A percentile compares a stretch with the other conserved stretches of the same genome.
phyloP scores from a whole-genome alignment of 1,139 yeast species.

The Taiozyma sp. region DNA sequence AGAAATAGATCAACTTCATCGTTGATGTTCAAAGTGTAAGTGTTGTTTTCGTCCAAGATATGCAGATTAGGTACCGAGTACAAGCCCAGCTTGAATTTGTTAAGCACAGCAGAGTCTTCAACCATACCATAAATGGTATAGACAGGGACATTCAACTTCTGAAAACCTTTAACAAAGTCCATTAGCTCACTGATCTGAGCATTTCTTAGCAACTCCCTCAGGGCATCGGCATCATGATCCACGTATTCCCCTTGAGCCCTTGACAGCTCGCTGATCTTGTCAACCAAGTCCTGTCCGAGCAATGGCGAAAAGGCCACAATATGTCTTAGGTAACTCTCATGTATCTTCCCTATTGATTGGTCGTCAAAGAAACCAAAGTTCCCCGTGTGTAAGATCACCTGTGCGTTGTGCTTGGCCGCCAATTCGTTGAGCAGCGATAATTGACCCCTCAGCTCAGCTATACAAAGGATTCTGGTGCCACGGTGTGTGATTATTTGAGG shows the following conservation, averaged over 20 bases:
- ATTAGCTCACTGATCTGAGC: conserved; percentile 52
- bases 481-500: conserved; percentile 17
- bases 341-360: conserved; percentile 52
- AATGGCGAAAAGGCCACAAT: conserved; percentile 67
- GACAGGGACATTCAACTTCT: conserved; percentile 54
- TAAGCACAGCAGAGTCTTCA: conserved; percentile 66
- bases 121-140: conserved; percentile 74
- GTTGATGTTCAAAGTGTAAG: conserved; percentile 32
- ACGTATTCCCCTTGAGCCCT: conserved; percentile 37
- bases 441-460: conserved; percentile 55
- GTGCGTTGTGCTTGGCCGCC: conserved; percentile 42
- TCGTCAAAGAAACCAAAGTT: conserved; percentile 75
- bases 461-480: conserved; percentile 41
- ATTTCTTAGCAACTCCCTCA: conserved; percentile 33
- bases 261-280: conserved; percentile 43
- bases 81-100: conserved; percentile 52
- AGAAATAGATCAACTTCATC: conserved; percentile 45
- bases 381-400: conserved; percentile 65
- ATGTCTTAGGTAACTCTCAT: conserved; percentile 53
- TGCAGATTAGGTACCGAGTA: conserved; percentile 51
- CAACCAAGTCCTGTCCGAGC: conserved; percentile 41
- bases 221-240: conserved; percentile 32
- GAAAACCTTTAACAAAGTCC: conserved; percentile 44
- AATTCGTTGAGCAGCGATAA: conserved; percentile 42
- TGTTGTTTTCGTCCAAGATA: conserved; percentile 54